These are phyloP conservation scores for Cylindricascospora bacillispora DNA, from an alignment of 1,139 yeast species.

Conservation along the genomic window DNA sequence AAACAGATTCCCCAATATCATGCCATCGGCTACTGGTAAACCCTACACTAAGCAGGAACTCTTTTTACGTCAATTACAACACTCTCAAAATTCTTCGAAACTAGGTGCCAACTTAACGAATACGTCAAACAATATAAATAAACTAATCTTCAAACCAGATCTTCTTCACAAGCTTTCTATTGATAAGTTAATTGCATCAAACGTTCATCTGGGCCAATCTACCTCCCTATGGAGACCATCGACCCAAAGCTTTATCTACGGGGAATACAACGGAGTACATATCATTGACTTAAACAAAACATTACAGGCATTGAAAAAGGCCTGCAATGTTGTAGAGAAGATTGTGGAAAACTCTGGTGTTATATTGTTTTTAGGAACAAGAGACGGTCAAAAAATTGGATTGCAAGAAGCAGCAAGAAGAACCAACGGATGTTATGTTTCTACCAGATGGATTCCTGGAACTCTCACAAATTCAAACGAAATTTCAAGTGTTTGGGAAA, in stretches of 20 bases:
- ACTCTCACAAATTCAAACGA: constrained; percentile 77
- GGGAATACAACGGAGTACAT: constrained; percentile 79
- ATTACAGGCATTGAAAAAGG: constrained; percentile 58
- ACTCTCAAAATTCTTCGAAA: constrained; percentile 32
- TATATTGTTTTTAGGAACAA: constrained; percentile 73
- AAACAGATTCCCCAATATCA: constrained; percentile 25
- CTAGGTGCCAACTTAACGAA: constrained; percentile 56
- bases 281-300: constrained; percentile 85
- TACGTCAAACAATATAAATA: constrained; percentile 52
- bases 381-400: constrained; percentile 62
- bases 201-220: constrained; percentile 89
- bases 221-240: constrained; percentile 70
- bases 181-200: constrained; percentile 71
- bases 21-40: constrained; percentile 28
- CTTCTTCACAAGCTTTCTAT: constrained; percentile 46
- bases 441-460: constrained; percentile 90
- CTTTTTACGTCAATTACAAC: constrained; percentile 54
- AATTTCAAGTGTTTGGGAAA: constrained; percentile 45
- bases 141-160: constrained; percentile 47
- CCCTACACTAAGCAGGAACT: constrained; percentile 68
- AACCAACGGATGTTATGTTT: constrained; percentile 67
- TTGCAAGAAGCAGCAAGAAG: constrained; percentile 73
- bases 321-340: constrained; percentile 67
- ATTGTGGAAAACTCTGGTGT: constrained; percentile 78
- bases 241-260: constrained; percentile 78